phyloP scores from a whole-genome alignment of 768 basidiomycete genomes.

The Amanita brunnescens region DNA sequence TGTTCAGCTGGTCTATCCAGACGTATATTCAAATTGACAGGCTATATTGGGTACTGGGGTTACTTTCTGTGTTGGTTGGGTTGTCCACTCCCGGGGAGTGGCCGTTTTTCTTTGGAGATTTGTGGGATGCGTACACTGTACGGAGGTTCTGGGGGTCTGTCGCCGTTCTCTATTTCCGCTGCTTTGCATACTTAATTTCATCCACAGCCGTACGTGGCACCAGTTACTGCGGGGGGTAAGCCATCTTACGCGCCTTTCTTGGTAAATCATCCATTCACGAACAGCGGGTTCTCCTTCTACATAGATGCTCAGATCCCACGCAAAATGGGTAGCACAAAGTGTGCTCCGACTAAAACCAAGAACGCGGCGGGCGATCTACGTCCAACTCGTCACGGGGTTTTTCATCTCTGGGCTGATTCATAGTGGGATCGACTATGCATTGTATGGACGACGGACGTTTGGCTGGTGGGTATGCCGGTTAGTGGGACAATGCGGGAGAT shows the following conservation, averaged over 20 bases:
- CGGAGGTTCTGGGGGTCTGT: conserved; percentile 18
- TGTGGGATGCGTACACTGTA: conserved; percentile 14
- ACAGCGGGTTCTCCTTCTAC: neutral
- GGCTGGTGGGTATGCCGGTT: neutral
- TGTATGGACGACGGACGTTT: conserved; percentile 11
- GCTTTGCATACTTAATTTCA: neutral
- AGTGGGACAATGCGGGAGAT: neutral
- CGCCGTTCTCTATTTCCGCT: neutral
- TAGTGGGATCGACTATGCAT: conserved; percentile 24
- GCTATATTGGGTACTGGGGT: conserved; percentile 11
- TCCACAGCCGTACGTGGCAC: conserved; percentile 17
- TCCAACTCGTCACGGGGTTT: conserved; percentile 20
- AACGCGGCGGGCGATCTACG: conserved; percentile 10
- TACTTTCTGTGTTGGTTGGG: conserved; percentile 10
- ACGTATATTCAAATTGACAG: conserved; percentile 12
- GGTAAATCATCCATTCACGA: too few species aligned
- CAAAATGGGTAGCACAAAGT: conserved; percentile 7
- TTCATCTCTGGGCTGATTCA: conserved; percentile 25
- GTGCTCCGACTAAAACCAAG: conserved; percentile 7
- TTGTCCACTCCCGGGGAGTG: conserved; percentile 17
- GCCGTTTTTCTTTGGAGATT: conserved; percentile 17
- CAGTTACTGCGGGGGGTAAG: conserved; percentile 17
- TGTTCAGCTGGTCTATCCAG: conserved; percentile 16
- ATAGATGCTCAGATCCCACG: conserved; percentile 6
- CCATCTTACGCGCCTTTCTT: neutral